A percentile compares a stretch with the other conserved stretches of the same genome.
phyloP scores from a whole-genome alignment of 2,329 filamentous ascomycete species.

The Phaeophleospora eucalypticola region DNA sequence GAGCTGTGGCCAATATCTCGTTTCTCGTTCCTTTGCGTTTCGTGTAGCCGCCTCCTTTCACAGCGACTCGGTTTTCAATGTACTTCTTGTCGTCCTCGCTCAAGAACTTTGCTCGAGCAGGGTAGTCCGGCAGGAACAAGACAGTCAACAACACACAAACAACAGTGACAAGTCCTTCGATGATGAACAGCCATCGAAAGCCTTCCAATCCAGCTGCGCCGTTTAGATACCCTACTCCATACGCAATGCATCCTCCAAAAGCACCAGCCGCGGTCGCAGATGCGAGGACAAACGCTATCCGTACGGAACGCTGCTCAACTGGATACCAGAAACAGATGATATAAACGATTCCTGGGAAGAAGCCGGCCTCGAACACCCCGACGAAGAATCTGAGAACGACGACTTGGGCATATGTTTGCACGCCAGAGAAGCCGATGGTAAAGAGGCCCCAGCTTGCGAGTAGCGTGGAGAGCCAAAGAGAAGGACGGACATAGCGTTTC shows the following conservation, averaged over 20 bases:
- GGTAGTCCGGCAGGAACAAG: conserved; percentile 30
- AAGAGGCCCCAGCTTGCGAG: conserved; percentile 38
- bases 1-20: conserved; percentile 37
- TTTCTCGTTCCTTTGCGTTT: conserved; percentile 33
- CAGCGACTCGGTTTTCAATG: conserved; percentile 23
- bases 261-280: conserved; percentile 54
- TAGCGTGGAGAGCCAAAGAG: conserved; percentile 37
- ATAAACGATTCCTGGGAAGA: conserved; percentile 31
- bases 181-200: conserved; percentile 43
- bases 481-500: conserved; percentile 37
- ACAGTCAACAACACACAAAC: conserved; percentile 24
- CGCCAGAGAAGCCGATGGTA: conserved; percentile 37
- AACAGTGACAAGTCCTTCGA: conserved; percentile 26
- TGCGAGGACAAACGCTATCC: conserved; percentile 53
- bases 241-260: conserved; percentile 55
- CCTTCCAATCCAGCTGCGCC: conserved; percentile 37
- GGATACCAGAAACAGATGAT: conserved; percentile 51
- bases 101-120: conserved; percentile 27
- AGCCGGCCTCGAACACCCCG: conserved; percentile 36
- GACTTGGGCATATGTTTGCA: conserved; percentile 34
- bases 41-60: conserved; percentile 37
- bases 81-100: conserved; percentile 27
- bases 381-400: conserved; percentile 35
- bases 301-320: conserved; percentile 53
- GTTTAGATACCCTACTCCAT: conserved; percentile 58